These are phyloP conservation scores for Aureobasidium subglaciale DNA, from an alignment of 2,329 filamentous ascomycete genomes.

Conservation along the genomic window DNA sequence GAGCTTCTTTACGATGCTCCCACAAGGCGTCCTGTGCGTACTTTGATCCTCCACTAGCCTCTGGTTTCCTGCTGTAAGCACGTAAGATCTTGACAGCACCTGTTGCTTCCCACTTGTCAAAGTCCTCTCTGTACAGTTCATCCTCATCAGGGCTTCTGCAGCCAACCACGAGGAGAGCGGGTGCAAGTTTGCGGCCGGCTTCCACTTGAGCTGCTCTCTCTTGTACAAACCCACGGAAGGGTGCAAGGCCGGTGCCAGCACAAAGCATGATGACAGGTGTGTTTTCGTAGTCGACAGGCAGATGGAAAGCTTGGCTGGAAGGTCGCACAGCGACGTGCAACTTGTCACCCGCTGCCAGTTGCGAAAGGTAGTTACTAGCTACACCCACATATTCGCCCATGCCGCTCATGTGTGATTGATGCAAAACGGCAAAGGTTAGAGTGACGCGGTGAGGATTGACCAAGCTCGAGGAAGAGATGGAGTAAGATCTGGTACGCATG, in stretches of 20 bases:
- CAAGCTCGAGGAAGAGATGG: constrained; percentile 29
- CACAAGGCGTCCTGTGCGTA: constrained; percentile 49
- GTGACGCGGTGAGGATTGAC: constrained; percentile 22
- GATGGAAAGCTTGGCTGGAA: constrained; percentile 37
- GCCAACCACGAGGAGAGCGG: constrained; percentile 58
- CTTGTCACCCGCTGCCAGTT: constrained; percentile 34
- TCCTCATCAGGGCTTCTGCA: constrained; percentile 51
- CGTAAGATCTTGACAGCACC: constrained; percentile 57
- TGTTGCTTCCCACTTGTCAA: constrained; percentile 51
- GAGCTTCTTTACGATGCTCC: constrained; percentile 39
- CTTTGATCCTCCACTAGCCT: constrained; percentile 41
- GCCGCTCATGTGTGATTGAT: constrained; percentile 21
- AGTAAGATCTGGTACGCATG: constrained; percentile 49
- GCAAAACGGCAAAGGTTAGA: constrained; percentile 59
- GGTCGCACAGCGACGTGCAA: constrained; percentile 37
- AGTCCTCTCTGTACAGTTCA: constrained; percentile 53
- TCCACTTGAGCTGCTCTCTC: constrained; percentile 56
- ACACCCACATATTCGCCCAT: constrained; percentile 36
- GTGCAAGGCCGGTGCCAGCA: constrained; percentile 95
- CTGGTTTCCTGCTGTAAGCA: constrained; percentile 48
- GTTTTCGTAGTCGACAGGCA: constrained; percentile 35
- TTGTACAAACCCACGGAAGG: constrained; percentile 97
- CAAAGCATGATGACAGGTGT: constrained; percentile 78
- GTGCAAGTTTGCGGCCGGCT: constrained; percentile 42
- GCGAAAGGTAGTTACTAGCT: constrained; percentile 36